phyloP scores from a whole-genome alignment of 78 protist genomes.

The Dictyostelium brefeldianum region DNA sequence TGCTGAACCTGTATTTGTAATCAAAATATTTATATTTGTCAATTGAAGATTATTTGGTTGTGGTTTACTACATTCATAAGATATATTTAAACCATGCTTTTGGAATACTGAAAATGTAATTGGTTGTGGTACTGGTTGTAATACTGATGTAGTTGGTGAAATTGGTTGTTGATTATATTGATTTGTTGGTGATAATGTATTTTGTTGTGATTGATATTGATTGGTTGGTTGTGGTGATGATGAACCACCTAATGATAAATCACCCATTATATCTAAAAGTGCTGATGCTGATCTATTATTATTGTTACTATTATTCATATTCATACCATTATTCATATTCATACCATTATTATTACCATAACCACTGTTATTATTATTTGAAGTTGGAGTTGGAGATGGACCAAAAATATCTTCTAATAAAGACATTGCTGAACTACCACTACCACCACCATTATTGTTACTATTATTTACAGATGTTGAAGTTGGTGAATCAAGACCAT shows the following conservation, averaged over 20 bases:
- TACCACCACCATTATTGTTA: neutral
- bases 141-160: neutral
- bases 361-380: neutral
- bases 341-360: neutral
- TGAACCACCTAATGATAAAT: neutral
- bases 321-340: neutral
- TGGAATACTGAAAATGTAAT: slow-evolving; percentile 52
- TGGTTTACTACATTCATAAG: slow-evolving; percentile 60
- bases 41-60: slow-evolving; percentile 37
- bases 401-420: slow-evolving; percentile 72
- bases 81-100: slow-evolving; percentile 65
- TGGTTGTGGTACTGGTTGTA: slow-evolving; percentile 51
- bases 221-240: neutral
- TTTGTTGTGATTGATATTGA: slow-evolving; percentile 8
- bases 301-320: neutral
- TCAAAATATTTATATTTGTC: slow-evolving; percentile 42
- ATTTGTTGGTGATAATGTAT: neutral
- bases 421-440: neutral
- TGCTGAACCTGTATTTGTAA: slow-evolving; percentile 53
- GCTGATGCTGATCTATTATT: neutral
- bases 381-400: slow-evolving; percentile 33
- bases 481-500: slow-evolving; percentile 50
- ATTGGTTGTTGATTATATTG: slow-evolving; percentile 7
- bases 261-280: slow-evolving; percentile 47
- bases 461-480: neutral